These are phyloP conservation scores for Lagenidium giganteum DNA, from an alignment of 352 stramenopile genomes.

Conservation along the genomic window DNA sequence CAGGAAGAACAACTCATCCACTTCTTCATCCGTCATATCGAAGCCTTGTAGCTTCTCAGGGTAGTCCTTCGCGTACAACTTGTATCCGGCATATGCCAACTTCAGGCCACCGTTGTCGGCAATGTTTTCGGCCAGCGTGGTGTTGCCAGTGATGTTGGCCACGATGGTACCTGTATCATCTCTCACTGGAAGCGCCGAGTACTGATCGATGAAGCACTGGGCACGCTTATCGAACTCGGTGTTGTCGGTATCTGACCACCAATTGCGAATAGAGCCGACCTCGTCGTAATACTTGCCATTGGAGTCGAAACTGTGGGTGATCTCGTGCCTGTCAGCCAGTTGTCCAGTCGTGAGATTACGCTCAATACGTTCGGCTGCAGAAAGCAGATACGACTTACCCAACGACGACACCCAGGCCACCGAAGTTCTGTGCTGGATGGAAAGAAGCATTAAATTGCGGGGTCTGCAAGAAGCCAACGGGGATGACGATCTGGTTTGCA, in stretches of 20 bases:
- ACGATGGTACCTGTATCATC: slow-evolving; percentile 33
- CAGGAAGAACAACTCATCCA: slow-evolving; percentile 63
- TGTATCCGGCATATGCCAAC: slow-evolving; percentile 60
- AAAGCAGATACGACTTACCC: too few species aligned
- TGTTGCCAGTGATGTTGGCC: slow-evolving; percentile 43
- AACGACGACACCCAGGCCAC: slow-evolving; percentile 88
- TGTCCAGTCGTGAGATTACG: too few species aligned
- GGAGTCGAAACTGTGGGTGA: slow-evolving; percentile 94
- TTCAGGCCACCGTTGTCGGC: slow-evolving; percentile 68
- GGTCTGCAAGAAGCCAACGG: slow-evolving; percentile 89
- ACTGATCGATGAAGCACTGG: slow-evolving; percentile 58
- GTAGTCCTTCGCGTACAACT: slow-evolving; percentile 24
- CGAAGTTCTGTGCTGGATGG: slow-evolving; percentile 89
- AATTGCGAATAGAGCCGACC: slow-evolving; percentile 87
- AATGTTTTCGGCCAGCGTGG: slow-evolving; percentile 76
- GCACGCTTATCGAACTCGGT: slow-evolving; percentile 64
- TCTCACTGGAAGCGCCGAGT: slow-evolving; percentile 39
- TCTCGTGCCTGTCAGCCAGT: too few species aligned
- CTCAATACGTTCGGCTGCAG: too few species aligned
- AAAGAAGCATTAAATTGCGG: slow-evolving; percentile 86
- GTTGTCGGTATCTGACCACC: slow-evolving; percentile 83
- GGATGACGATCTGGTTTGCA: slow-evolving; percentile 92
- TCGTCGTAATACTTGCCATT: slow-evolving; percentile 83
- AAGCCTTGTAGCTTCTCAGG: too few species aligned
- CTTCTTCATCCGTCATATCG: too few species aligned